Evolutionary conservation across 192 early-diverging fungal species (phyloP), one percentile per base, ranked within the genome.

Genomic region (Coemansia sp.): DNA sequence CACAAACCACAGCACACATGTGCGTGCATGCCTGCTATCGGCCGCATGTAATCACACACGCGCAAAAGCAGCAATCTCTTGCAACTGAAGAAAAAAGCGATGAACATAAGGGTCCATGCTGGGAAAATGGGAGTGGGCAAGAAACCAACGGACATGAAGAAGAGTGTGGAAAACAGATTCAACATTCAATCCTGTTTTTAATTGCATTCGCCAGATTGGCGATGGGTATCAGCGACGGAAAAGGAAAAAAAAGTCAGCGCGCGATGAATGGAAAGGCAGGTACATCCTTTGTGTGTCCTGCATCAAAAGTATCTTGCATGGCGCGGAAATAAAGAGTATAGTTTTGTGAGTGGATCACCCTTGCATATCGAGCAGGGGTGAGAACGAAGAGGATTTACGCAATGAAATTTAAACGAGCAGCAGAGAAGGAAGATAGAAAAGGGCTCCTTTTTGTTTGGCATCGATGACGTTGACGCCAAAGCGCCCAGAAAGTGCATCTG

Each of bases 311-410:
- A 53, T 53, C 13, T 57, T 34, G 30, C 55, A 57, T 15, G 2
- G 4, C n/a, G 7, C 15, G 15, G 55, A 34, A 57, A 57, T 20
- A 57, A 18, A 43, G 29, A 57, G 30, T 18, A 33, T 7, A 30
- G 16, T 31, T 57, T 57, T 51, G 48, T 57, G 55, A 15, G 25
- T 57, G 30, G 55, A 57, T 57, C 55, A 31, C 55, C 55, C 55
- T 31, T 57, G 55, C 55, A 57, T 57, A 20, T 57, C 15, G 15
- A 26, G 26, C 21, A 51, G 25, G 21, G 23, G 25, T 8, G 0
- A 51, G 25, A 51, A n/a, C n/a, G n/a, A 57, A 34, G 55, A 12
- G 12, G 55, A 57, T 57, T 20, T 34, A 34, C 55, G 9, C 23
- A 26, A 8, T 48, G 6, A 28, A 52, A 43, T 43, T 43, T 43